Evolutionary conservation across 2,329 filamentous ascomycete species (phyloP).

Genomic region (Pseudopyricularia javanii): DNA sequence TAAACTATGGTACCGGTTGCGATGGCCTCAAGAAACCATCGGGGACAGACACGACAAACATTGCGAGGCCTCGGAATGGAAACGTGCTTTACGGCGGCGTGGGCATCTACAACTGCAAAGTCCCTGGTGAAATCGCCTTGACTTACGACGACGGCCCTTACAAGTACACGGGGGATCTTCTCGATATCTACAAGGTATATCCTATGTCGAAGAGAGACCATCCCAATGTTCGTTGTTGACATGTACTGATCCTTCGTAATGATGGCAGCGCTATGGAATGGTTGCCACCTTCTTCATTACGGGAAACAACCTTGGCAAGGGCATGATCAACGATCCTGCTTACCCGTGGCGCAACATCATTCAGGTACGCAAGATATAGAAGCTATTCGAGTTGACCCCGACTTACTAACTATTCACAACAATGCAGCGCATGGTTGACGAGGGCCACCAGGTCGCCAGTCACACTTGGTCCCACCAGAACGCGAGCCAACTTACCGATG

Average conservation of each 20-base stretch:
- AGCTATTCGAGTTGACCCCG: neutral
- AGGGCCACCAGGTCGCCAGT: constrained; percentile 34
- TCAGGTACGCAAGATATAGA: constrained; percentile 13
- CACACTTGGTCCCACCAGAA: constrained; percentile 35
- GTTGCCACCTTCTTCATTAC: constrained; percentile 59
- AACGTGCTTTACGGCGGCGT: constrained; percentile 40
- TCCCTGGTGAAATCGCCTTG: constrained; percentile 48
- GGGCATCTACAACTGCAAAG: constrained; percentile 42
- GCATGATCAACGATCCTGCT: constrained; percentile 37
- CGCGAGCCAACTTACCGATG: constrained; percentile 19
- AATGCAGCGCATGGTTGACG: constrained; percentile 26
- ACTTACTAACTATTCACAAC: constrained; percentile 3
- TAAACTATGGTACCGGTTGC: constrained; percentile 47
- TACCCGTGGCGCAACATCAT: constrained; percentile 33
- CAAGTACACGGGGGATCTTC: constrained; percentile 45
- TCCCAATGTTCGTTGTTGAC: neutral
- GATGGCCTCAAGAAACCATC: constrained; percentile 43
- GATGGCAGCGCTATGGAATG: constrained; percentile 33
- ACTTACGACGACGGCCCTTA: constrained; percentile 59
- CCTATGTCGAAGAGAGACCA: neutral
- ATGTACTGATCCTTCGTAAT: constrained; percentile 1
- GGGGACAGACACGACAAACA: constrained; percentile 40
- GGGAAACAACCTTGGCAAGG: constrained; percentile 43
- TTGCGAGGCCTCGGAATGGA: constrained; percentile 41
- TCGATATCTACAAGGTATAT: constrained; percentile 40